Conservation (phyloP, 2,329 filamentous ascomycete genomes). For the Nigrospora sphaerica region DNA sequence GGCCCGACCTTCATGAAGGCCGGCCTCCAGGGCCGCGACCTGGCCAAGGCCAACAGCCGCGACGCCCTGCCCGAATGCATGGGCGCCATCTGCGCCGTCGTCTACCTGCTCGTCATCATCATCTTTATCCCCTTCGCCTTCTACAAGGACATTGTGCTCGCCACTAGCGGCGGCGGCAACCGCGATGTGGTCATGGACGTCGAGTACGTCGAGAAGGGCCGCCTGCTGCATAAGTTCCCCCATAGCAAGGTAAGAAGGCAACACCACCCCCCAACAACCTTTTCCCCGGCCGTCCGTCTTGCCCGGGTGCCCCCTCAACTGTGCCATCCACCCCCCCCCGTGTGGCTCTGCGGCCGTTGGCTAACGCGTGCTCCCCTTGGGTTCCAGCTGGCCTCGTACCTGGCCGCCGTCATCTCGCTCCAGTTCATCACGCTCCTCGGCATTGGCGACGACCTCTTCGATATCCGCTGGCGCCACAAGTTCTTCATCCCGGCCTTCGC, state of each 20-base stretch:
- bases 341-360: neutral
- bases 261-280: too few species aligned
- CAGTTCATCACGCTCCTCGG: conserved; percentile 88
- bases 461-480: conserved; percentile 98
- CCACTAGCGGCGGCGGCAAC: conserved; percentile 89
- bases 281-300: too few species aligned
- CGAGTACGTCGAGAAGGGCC: conserved; percentile 70
- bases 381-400: conserved; percentile 77
- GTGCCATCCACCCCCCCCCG: neutral
- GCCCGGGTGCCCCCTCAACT: neutral
- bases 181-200: conserved; percentile 73
- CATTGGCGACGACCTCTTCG: conserved; percentile 91
- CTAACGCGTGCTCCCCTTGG: neutral
- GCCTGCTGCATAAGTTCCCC: conserved; percentile 85
- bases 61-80: conserved; percentile 78
- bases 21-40: conserved; percentile 82
- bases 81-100: conserved; percentile 86
- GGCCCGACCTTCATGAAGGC: conserved; percentile 82
- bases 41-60: conserved; percentile 60
- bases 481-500: conserved; percentile 95
- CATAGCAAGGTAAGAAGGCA: conserved; percentile 69
- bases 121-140: conserved; percentile 95
- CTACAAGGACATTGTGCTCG: conserved; percentile 95
- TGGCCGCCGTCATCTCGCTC: conserved; percentile 87
- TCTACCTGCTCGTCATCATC: conserved; percentile 84